A percentile compares a stretch with the other conserved stretches of the same genome.
phyloP scores from a whole-genome alignment of 176 grass and related monocot genomes.

The Lolium rigidum region DNA sequence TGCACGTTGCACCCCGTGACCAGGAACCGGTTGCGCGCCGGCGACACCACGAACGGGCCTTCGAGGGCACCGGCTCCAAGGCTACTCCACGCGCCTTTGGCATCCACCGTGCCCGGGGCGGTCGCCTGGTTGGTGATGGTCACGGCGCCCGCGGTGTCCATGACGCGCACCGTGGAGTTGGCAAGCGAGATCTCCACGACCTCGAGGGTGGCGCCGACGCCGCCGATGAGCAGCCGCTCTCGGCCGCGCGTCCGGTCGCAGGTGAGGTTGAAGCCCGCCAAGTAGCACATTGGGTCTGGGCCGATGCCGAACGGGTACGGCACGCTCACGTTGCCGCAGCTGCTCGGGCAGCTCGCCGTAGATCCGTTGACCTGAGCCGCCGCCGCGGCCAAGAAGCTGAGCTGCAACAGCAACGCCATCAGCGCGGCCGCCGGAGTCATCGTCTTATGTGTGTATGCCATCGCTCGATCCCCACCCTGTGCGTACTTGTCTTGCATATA shows the following conservation, averaged over 20 bases:
- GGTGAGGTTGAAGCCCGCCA: background rate
- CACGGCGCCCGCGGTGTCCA: background rate
- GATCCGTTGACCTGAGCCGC: background rate
- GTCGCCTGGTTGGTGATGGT: background rate
- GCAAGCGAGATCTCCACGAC: too few species aligned
- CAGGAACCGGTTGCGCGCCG: background rate
- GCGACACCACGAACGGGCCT: conserved; percentile 24
- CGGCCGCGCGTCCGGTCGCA: background rate
- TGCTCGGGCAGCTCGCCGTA: background rate
- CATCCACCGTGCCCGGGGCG: fast-evolving
- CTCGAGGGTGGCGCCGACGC: too few species aligned
- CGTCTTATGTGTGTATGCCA: background rate
- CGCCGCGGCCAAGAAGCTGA: background rate
- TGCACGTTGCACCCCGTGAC: conserved; percentile 35
- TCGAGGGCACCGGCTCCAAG: background rate
- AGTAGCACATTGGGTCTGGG: too few species aligned
- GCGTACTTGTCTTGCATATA: background rate
- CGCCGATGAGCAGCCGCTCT: background rate
- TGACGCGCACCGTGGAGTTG: background rate
- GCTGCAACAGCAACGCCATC: background rate
- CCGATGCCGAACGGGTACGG: too few species aligned
- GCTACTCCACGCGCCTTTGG: background rate
- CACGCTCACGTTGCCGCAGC: background rate
- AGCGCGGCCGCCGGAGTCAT: background rate
- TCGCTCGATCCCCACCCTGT: background rate